Base-by-base conservation (phyloP, 768 basidiomycete species). In the Podaxis carcinomalis region DNA sequence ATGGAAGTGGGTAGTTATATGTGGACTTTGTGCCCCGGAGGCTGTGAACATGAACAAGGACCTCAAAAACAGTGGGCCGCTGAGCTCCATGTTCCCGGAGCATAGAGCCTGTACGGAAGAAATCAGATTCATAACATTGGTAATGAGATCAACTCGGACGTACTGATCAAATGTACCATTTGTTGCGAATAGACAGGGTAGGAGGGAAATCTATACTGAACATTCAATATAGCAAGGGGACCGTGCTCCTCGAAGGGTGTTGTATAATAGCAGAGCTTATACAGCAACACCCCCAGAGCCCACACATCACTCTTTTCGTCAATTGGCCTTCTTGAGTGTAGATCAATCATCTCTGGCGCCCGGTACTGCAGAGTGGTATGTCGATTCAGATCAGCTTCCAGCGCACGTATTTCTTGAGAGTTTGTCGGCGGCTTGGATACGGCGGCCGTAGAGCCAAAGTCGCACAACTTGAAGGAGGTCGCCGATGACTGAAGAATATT, bases 161-260 rank as follows among this genome's bases (percentile, higher is more conserved):
- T 67, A 95, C 93, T 88, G 61, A 97, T 95, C 47, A 95, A 71
- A 52, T 84, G 78, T 65, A 90, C 93, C 81, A 98, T 84, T 63
- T 90, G 84, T 4, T 80, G 74, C 1, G 94, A 95, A 71, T 95
- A 97, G 1, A 89, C 82, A 1, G 93, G 93, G 72, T 92, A 95
- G 36, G 92, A 84, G 1, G 93, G 94, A 51, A 91, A 90, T 65
- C 88, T 89, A 73, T 98, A 99, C 68, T 95, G 93, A 37, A 95
- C 95, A 69, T 98, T 98, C 64, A 98, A 80, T 64, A 98, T 98
- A 2, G 97, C 97, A 55, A 99, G 77, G 2, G 93, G 92, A 0
- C 96, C 96, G 67, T 98, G 95, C 69, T 98, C 96, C 73, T 99
- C 97, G 68, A 99, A 99, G 0, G 97, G 97, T 0, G 97, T 99